Percentiles rank a stretch among this genome's conserved stretches.
Conservation (phyloP, 2,329 filamentous ascomycete species). For the Aspergillus ibericus region DNA sequence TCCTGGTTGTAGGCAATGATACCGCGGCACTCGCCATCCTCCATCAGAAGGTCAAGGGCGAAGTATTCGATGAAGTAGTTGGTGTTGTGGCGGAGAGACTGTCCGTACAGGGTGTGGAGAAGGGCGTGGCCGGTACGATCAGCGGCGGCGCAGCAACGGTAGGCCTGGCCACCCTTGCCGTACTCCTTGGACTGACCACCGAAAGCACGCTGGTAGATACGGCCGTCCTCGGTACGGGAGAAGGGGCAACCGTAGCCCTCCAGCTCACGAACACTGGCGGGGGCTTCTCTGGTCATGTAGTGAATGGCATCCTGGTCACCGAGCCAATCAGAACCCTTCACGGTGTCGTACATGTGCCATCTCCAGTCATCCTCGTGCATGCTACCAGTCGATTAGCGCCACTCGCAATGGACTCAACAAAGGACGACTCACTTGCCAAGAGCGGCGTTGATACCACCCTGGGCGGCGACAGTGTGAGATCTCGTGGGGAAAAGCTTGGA, state of each 20-base stretch:
- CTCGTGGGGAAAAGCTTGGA: constrained; percentile 65
- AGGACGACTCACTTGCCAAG: constrained; percentile 42
- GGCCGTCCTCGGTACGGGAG: constrained; percentile 86
- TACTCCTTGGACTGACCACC: constrained; percentile 95
- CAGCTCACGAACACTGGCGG: constrained; percentile 86
- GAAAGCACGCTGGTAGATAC: constrained; percentile 98
- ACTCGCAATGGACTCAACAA: constrained; percentile 1
- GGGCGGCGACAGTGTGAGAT: constrained; percentile 66
- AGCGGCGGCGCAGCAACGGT: constrained; percentile 93
- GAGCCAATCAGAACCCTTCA: constrained; percentile 96
- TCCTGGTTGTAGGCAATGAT: constrained; percentile 98
- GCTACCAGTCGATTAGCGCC: constrained; percentile 52
- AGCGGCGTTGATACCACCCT: constrained; percentile 60
- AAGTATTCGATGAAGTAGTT: constrained; percentile 99
- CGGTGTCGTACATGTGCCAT: constrained; percentile 99
- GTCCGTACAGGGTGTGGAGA: constrained; percentile 96
- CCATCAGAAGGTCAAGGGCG: constrained; percentile 94
- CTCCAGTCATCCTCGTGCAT: constrained; percentile 99
- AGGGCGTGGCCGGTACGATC: constrained; percentile 97
- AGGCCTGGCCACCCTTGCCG: constrained; percentile 96
- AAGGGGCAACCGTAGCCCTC: constrained; percentile 98
- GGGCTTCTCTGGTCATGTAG: constrained; percentile 96
- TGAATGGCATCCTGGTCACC: constrained; percentile 97
- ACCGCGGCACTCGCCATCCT: constrained; percentile 94
- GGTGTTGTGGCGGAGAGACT: constrained; percentile 95